Percentiles rank a stretch among this genome's conserved stretches.
Evolutionary conservation across 306 rosid genomes (phyloP).

Genomic region (Erythrophleum fordii): DNA sequence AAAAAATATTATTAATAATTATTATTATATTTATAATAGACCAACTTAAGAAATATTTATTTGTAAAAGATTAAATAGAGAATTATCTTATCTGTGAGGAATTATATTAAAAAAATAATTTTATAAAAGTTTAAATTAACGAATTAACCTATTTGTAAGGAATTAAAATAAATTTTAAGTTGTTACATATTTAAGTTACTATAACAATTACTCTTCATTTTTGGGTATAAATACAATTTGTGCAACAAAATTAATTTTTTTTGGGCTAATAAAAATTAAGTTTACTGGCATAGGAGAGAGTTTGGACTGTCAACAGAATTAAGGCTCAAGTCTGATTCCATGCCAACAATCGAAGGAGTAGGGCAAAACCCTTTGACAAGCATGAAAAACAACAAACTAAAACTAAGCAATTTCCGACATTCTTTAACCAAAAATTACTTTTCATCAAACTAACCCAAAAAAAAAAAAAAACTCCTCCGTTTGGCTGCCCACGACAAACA

Average conservation of each 20-base stretch:
- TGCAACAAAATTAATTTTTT: too few species aligned
- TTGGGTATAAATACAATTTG: background rate
- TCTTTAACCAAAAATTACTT: background rate
- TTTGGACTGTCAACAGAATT: constrained; percentile 66
- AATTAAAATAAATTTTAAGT: too few species aligned
- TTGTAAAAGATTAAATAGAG: too few species aligned
- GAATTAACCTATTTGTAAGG: too few species aligned
- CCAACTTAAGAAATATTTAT: too few species aligned
- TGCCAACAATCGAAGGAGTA: constrained; percentile 50
- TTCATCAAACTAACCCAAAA: too few species aligned
- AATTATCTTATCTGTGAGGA: too few species aligned
- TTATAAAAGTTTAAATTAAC: too few species aligned
- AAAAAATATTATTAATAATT: too few species aligned
- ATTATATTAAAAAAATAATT: too few species aligned
- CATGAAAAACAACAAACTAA: constrained; percentile 47
- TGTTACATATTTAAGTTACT: constrained; percentile 2
- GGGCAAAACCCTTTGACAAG: constrained; percentile 76
- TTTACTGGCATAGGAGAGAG: constrained; percentile 73
- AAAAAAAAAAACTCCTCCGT: constrained; percentile 8
- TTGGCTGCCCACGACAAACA: constrained; percentile 6
- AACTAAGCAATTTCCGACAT: constrained; percentile 15
- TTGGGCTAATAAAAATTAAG: too few species aligned
- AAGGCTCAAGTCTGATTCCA: constrained; percentile 48
- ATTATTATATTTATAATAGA: too few species aligned
- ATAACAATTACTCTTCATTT: background rate